Evolutionary conservation across 768 basidiomycete genomes (phyloP).

Genomic region (Leccinum truebloodii): DNA sequence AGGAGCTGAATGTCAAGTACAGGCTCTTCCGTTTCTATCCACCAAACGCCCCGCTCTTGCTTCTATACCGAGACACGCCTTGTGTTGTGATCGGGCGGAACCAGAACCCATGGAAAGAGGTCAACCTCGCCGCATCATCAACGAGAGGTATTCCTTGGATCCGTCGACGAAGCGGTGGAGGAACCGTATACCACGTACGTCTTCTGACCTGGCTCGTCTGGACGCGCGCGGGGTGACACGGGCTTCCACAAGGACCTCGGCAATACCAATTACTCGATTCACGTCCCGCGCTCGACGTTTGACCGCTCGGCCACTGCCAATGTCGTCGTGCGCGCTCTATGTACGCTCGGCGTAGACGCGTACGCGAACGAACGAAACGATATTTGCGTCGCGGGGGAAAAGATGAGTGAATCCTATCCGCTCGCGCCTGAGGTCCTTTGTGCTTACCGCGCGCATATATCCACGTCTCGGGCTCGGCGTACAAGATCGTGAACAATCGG

Average conservation of each 20-base stretch:
- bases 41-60: slow-evolving; percentile 66
- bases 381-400: slow-evolving; percentile 78
- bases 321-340: slow-evolving; percentile 76
- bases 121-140: slow-evolving; percentile 67
- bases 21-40: slow-evolving; percentile 83
- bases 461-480: slow-evolving; percentile 96
- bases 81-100: slow-evolving; percentile 95
- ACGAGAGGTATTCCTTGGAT: slow-evolving; percentile 68
- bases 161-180: slow-evolving; percentile 87
- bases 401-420: slow-evolving; percentile 66
- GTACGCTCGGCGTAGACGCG: slow-evolving; percentile 73
- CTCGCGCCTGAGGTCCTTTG: neutral
- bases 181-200: slow-evolving; percentile 94
- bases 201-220: neutral
- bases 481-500: slow-evolving; percentile 87
- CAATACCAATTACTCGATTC: slow-evolving; percentile 96
- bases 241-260: slow-evolving; percentile 73
- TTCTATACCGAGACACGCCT: slow-evolving; percentile 85
- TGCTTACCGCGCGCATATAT: slow-evolving; percentile 5
- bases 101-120: slow-evolving; percentile 99
- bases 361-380: slow-evolving; percentile 89
- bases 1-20: slow-evolving; percentile 19
- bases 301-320: slow-evolving; percentile 77
- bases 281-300: slow-evolving; percentile 79
- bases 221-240: neutral